A percentile compares a stretch with the other conserved stretches of the same genome.
These are phyloP conservation scores for Aspergillus taichungensis DNA, from an alignment of 495 filamentous ascomycete species.

Conservation along the genomic window DNA sequence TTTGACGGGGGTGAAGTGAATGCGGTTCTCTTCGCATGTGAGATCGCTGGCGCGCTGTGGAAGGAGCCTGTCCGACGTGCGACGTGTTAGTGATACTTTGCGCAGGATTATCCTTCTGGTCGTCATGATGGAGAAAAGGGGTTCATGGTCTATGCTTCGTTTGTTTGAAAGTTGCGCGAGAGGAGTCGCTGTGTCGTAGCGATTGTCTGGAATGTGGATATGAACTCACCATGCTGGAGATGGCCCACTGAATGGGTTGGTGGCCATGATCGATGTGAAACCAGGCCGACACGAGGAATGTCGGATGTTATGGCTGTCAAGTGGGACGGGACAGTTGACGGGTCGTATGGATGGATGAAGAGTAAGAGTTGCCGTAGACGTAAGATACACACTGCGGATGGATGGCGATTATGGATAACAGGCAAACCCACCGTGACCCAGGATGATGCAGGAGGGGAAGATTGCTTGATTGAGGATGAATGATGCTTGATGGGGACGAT, in stretches of 20 bases:
- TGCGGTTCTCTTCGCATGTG: slow-evolving; percentile 16
- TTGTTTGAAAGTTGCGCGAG: not conserved
- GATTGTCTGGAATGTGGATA: not conserved
- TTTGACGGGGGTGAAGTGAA: slow-evolving; percentile 33
- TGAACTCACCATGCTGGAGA: not conserved
- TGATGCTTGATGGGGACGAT: slow-evolving; percentile 2
- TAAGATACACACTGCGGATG: not conserved
- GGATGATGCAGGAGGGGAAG: not conserved
- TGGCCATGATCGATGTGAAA: too few relatives aligned
- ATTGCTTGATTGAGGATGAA: slow-evolving; percentile 1
- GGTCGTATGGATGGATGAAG: not conserved
- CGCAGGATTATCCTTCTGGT: too few relatives aligned
- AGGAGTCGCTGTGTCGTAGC: slow-evolving; percentile 1
- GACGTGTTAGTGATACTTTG: not conserved
- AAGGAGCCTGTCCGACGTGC: not conserved
- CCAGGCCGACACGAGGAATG: slow-evolving; percentile 2
- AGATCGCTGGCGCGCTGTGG: not conserved
- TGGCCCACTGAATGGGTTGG: too few relatives aligned
- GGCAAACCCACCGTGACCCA: too few relatives aligned
- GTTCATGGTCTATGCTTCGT: too few relatives aligned
- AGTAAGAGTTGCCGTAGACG: not conserved
- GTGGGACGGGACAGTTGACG: not conserved
- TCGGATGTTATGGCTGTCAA: not conserved
- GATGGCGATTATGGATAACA: not conserved
- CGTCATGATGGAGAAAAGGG: too few relatives aligned